Percentiles rank a stretch among this genome's conserved stretches.
phyloP scores from a whole-genome alignment of 441 rosid genomes.

The Jatropha multifida region DNA sequence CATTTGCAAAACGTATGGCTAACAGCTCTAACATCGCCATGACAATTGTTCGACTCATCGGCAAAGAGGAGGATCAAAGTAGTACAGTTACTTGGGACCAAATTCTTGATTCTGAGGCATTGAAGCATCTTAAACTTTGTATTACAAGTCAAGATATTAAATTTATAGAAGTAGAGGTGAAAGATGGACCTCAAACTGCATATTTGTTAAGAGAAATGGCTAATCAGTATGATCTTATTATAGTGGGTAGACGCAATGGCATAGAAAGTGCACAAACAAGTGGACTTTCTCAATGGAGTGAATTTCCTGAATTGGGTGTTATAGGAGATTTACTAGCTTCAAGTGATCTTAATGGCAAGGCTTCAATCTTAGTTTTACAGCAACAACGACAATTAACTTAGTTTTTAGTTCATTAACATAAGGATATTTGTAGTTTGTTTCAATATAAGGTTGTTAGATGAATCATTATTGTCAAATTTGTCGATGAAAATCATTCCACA shows the following conservation, averaged over 20 bases:
- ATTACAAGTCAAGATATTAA: background rate
- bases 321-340: conserved; percentile 11
- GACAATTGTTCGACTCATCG: background rate
- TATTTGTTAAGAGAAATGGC: background rate
- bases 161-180: background rate
- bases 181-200: conserved; percentile 10
- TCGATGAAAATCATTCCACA: too few species aligned
- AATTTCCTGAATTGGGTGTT: conserved; percentile 10
- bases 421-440: background rate
- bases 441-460: background rate
- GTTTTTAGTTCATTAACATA: background rate
- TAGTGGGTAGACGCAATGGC: conserved; percentile 11
- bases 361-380: conserved; percentile 6
- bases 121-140: background rate
- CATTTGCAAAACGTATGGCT: background rate
- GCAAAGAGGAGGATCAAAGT: background rate
- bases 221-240: background rate
- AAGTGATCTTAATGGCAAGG: conserved; percentile 4
- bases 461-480: background rate
- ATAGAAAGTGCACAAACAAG: background rate
- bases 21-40: background rate
- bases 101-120: conserved; percentile 2
- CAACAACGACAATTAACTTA: conserved; percentile 8
- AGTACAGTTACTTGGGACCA: background rate
- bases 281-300: conserved; percentile 14